Conservation (phyloP, 495 filamentous ascomycete genomes). For the Trichoderma parareesei region DNA sequence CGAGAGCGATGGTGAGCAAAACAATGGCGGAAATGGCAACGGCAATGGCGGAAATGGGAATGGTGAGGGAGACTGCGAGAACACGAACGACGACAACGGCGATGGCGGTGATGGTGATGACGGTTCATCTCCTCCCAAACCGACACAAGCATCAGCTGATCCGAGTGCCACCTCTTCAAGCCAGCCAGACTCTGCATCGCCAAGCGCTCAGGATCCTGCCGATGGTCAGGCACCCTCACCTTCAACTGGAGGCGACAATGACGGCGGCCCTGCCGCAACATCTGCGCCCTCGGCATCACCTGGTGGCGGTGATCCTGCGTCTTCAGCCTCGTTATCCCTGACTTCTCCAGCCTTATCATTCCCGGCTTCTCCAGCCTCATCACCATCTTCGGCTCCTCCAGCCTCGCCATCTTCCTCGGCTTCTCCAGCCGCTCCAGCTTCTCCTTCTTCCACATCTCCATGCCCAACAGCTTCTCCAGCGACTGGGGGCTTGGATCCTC, state of each 20-base stretch:
- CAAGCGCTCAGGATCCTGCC: not conserved
- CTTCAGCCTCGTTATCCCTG: not conserved
- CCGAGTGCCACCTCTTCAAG: not conserved
- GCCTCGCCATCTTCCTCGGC: not conserved
- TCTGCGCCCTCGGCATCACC: not conserved
- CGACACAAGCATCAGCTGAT: not conserved
- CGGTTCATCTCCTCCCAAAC: not conserved
- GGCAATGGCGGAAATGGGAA: no score
- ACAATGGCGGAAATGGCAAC: no score
- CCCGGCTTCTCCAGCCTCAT: not conserved
- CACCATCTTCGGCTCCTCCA: no score
- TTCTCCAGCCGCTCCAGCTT: not conserved
- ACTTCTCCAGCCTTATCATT: not conserved
- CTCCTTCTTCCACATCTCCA: not conserved
- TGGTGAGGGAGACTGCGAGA: no score
- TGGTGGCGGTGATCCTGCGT: not conserved
- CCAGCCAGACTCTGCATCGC: not conserved
- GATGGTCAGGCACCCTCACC: not conserved
- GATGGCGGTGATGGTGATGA: not conserved
- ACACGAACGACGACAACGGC: no score
- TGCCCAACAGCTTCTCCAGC: not conserved
- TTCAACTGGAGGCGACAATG: not conserved
- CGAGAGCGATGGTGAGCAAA: no score
- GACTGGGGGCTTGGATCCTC: not conserved
- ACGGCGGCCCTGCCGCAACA: not conserved